Percentiles rank a stretch among this genome's conserved stretches.
These are phyloP conservation scores for Nitzschia sp. DNA, from an alignment of 108 stramenopile genomes.

Conservation along the genomic window DNA sequence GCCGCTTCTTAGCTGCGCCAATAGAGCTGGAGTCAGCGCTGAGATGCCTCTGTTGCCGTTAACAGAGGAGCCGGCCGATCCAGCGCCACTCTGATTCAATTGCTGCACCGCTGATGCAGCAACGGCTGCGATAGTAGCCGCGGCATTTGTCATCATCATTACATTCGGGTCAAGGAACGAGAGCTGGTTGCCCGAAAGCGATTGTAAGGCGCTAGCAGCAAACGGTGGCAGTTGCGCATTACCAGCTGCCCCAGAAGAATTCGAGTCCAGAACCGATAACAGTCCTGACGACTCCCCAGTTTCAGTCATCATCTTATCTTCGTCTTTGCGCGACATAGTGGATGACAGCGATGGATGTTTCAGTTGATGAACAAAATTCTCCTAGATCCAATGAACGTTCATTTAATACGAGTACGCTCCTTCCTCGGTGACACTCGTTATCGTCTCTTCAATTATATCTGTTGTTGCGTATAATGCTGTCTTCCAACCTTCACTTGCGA, in stretches of 20 bases:
- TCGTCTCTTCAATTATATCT: too few relatives aligned
- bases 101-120: conserved; percentile 44
- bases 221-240: not conserved
- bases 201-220: not conserved
- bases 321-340: not conserved
- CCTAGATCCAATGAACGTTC: not conserved
- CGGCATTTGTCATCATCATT: conserved; percentile 41
- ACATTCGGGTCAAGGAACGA: conserved; percentile 19
- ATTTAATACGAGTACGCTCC: not conserved
- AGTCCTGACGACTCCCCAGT: not conserved
- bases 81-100: conserved; percentile 7
- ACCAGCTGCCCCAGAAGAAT: not conserved
- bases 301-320: too few relatives aligned
- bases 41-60: not conserved
- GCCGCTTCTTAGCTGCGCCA: not conserved
- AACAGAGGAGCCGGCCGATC: not conserved
- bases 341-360: too few relatives aligned
- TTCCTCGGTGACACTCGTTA: too few relatives aligned
- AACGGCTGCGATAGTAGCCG: conserved; percentile 39
- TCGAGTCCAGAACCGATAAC: not conserved
- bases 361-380: not conserved
- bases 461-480: too few relatives aligned
- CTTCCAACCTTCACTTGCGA: too few relatives aligned
- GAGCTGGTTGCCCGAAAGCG: not conserved
- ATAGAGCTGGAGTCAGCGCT: not conserved